Conservation (phyloP, 2,329 filamentous ascomycete species). For the Fusarium sp. region DNA sequence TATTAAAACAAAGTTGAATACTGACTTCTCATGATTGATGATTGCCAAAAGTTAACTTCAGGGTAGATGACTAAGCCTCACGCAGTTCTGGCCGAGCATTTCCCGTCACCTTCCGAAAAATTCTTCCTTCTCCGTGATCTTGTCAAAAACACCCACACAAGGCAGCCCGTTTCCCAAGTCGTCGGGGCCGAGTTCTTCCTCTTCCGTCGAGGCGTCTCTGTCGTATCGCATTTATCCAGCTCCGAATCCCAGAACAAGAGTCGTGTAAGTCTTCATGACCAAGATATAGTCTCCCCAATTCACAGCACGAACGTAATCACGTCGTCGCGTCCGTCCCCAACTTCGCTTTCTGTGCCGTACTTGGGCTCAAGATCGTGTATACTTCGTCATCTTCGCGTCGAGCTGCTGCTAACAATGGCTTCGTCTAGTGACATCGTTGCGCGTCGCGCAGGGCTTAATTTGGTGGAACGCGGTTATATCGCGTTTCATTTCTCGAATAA, state of each 20-base stretch:
- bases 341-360: slow-evolving; percentile 32
- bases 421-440: slow-evolving; percentile 46
- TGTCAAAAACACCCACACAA: slow-evolving; percentile 54
- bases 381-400: slow-evolving; percentile 43
- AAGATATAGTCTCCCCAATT: slow-evolving; percentile 38
- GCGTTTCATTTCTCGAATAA: slow-evolving; percentile 32
- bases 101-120: slow-evolving; percentile 52
- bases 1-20: too few species aligned
- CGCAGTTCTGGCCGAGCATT: slow-evolving; percentile 36
- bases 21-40: not conserved
- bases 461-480: slow-evolving; percentile 38
- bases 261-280: slow-evolving; percentile 54
- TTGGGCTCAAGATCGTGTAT: slow-evolving; percentile 26
- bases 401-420: slow-evolving; percentile 47
- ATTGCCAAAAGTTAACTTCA: not conserved
- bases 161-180: slow-evolving; percentile 48
- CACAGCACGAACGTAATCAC: slow-evolving; percentile 36
- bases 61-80: slow-evolving; percentile 37
- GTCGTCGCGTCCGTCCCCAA: slow-evolving; percentile 28
- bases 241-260: slow-evolving; percentile 55
- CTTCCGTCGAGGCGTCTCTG: slow-evolving; percentile 58
- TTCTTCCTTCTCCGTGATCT: slow-evolving; percentile 55
- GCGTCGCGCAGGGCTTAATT: slow-evolving; percentile 41
- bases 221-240: slow-evolving; percentile 61
- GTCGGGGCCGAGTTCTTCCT: slow-evolving; percentile 61